Base-by-base conservation (phyloP, 2,329 filamentous ascomycete species). In the Xylaria sp. region DNA sequence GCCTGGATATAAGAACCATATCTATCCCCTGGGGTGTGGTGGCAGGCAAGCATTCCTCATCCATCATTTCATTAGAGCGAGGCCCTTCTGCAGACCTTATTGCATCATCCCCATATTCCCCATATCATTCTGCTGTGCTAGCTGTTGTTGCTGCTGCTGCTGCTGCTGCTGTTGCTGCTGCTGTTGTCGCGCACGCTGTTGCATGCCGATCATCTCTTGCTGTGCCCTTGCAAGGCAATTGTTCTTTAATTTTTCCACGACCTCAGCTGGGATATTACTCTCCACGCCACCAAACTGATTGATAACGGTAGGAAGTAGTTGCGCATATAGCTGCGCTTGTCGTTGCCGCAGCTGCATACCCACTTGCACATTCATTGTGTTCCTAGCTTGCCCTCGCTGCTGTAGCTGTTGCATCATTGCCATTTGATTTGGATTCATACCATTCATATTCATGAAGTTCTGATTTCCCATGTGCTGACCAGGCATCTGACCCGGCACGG, bases 51-150 rank as follows among this genome's bases (percentile, higher is more conserved):
- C 13, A 18, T 48, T n/a, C 39, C 15, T 43, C 8, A 30, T 58
- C 34, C 20, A 23, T 20, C 28, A 4, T 28, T 30, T 9, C 20
- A 53, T 18, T 36, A 3, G 18, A 55, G 30, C 25, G 15, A 39
- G 30, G 15, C 20, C 36, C 10, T 15, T 18, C 41, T 72, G 71
- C 72, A 76, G 73, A 36, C 74, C 70, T 36, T 73, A 70, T 13
- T 63, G 71, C 72, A 88, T 87, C 67, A 30, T 82, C 81, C 61
- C 83, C 65, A 70, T 81, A 82, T 87, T 86, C 7, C 86, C 83
- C 80, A 87, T 83, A 36, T 80, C 78, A 59, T 78, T 78, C 71
- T 83, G 80, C 70, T 66, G 80, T 60, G 63, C 5, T 55, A 81
- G 55, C 15, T 53, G 56, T 12, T 67, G 67, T 15, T 64, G 67